These are phyloP conservation scores for Fonsecaea pugnacius DNA, from an alignment of 2,329 filamentous ascomycete genomes.

Conservation along the genomic window DNA sequence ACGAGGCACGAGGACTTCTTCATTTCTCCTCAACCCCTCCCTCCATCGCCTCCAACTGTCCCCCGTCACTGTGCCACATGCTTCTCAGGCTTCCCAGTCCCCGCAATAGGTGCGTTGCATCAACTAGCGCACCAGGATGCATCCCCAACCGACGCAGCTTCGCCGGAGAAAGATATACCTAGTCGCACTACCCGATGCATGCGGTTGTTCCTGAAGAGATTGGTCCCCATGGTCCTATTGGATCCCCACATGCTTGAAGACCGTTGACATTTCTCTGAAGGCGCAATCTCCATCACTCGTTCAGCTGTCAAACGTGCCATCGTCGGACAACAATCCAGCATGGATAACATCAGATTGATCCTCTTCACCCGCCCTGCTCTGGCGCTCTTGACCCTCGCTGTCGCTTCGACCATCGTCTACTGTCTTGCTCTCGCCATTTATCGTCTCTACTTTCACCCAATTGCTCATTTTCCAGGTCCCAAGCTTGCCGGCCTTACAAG, in stretches of 20 bases:
- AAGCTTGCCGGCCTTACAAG: slow-evolving; percentile 41
- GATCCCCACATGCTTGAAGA: not conserved
- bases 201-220: not conserved
- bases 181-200: not conserved
- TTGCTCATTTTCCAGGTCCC: slow-evolving; percentile 38
- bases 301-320: not conserved
- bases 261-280: not conserved
- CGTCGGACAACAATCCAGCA: not conserved
- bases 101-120: not conserved
- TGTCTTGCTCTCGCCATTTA: slow-evolving; percentile 7
- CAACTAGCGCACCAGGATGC: not conserved
- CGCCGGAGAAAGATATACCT: not conserved
- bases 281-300: not conserved
- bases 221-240: not conserved
- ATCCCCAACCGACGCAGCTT: not conserved
- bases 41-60: not conserved
- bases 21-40: not conserved
- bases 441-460: slow-evolving; percentile 23
- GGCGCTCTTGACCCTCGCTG: not conserved
- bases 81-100: not conserved
- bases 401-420: not conserved
- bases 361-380: not conserved
- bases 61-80: not conserved
- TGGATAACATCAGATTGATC: not conserved
- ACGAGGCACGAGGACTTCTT: not conserved